Conservation (phyloP, 495 filamentous ascomycete genomes). For the Opeltia flavorubescens region DNA sequence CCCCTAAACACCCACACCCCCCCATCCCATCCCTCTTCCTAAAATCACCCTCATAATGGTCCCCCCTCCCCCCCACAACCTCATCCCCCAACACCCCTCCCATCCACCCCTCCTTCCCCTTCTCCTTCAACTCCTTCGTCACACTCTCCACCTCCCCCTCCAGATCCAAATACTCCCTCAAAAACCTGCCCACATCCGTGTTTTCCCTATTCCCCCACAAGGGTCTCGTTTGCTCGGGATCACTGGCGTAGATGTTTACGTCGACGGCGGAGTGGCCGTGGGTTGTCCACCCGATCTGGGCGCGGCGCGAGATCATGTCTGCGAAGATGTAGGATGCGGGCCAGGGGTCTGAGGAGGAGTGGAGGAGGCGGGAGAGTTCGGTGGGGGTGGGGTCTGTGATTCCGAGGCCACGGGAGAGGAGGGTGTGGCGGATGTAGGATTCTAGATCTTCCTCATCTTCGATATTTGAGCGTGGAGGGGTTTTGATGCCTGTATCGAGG, state of each 20-base stretch:
- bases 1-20: conserved; percentile 26
- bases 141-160: conserved; percentile 63
- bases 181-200: conserved; percentile 74
- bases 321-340: conserved; percentile 50
- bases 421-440: conserved; percentile 42
- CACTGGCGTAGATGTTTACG: conserved; percentile 78
- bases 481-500: not conserved
- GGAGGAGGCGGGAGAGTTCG: conserved; percentile 55
- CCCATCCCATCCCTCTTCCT: conserved; percentile 23
- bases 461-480: not conserved
- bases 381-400: conserved; percentile 56
- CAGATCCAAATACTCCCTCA: conserved; percentile 64
- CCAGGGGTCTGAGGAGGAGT: conserved; percentile 27
- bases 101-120: conserved; percentile 26
- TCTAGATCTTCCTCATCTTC: conserved; percentile 25
- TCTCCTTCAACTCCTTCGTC: conserved; percentile 46
- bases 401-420: conserved; percentile 56
- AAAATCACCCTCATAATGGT: conserved; percentile 38
- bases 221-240: conserved; percentile 27
- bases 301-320: conserved; percentile 70
- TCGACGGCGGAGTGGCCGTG: conserved; percentile 78
- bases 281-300: conserved; percentile 84
- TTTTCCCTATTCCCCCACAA: conserved; percentile 86
- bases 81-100: conserved; percentile 26
- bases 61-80: conserved; percentile 25